phyloP scores from a whole-genome alignment of 305 asterid species.

The Lippia alba region DNA sequence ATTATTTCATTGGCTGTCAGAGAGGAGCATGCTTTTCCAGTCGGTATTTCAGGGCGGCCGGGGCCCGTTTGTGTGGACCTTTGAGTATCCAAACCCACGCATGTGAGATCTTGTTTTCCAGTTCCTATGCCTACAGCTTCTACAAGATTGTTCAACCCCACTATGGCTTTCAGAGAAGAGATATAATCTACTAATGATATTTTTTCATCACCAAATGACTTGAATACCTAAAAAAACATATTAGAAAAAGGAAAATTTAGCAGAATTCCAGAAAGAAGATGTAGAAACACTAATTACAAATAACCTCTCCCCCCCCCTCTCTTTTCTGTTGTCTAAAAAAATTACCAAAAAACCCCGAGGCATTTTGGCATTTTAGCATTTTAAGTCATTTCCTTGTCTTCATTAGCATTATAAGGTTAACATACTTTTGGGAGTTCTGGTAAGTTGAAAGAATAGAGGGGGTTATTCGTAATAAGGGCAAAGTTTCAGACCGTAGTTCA shows the following conservation, averaged over 20 bases:
- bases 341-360: background rate
- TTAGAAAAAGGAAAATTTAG: constrained; percentile 31
- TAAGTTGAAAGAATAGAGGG: background rate
- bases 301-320: too few species aligned
- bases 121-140: constrained; percentile 71
- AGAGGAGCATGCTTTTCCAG: constrained; percentile 68
- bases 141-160: constrained; percentile 56
- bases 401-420: too few species aligned
- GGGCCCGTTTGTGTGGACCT: constrained; percentile 48
- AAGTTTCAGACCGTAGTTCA: too few species aligned
- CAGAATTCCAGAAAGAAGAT: constrained; percentile 5
- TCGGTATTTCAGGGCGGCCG: constrained; percentile 62
- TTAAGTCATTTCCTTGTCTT: background rate
- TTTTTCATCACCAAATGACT: constrained; percentile 58
- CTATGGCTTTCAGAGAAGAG: constrained; percentile 54
- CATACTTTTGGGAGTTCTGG: background rate
- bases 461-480: background rate
- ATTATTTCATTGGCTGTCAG: constrained; percentile 61
- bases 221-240: constrained; percentile 50
- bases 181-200: constrained; percentile 57
- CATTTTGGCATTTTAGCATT: too few species aligned
- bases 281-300: background rate
- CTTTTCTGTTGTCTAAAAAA: background rate
- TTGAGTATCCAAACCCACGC: constrained; percentile 52
- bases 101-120: constrained; percentile 71